Evolutionary conservation across 2,329 filamentous ascomycete species (phyloP), one percentile per base, ranked within the genome.

Genomic region (Pestalotiopsis sp.): DNA sequence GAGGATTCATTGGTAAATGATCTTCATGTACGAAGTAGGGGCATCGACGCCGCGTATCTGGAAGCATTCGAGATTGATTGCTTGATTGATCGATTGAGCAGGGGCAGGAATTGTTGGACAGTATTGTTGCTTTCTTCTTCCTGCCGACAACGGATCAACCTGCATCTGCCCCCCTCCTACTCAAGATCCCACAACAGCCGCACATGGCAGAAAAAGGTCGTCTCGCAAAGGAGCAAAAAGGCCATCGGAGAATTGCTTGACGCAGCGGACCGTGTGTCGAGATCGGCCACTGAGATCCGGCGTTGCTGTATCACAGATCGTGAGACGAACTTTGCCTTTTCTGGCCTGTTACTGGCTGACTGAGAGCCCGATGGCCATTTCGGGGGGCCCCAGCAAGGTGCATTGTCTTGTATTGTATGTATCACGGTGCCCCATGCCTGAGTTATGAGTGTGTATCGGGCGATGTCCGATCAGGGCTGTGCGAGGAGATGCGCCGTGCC

Each of bases 271-370:
- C 63, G 63, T 36, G 20, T 57, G 25, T 36, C 20, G 45, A 66
- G 63, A 66, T 66, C 63, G 41, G 41, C 63, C 63, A 66, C 63
- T 66, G 41, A 66, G 63, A 57, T 56, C 63, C 45, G 63, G 52
- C 5, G 63, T 31, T 66, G 49, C 12, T 56, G 63, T 66, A 38
- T 36, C 27, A 58, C 63, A 25, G 39, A 52, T 64, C 62, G 39
- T 64, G 62, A 25, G 38, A 64, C 62, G 39, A 52, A 45, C 39
- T 27, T 23, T 62, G 31, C 31, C n/a, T 39, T 17, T 39, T 36
- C 31, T 38, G 59, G 9, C 20, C 31, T 36, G 31, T 62, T 39
- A 39, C 17, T 62, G 31, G 59, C 14, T 12, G 9, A 27, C 27
- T 36, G 31, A 20, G 31, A 20, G 13, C n/a, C 14, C 13, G 59